Base-by-base conservation (phyloP, 805 yeast genomes). In the Saccharomyces cerevisiae region DNA sequence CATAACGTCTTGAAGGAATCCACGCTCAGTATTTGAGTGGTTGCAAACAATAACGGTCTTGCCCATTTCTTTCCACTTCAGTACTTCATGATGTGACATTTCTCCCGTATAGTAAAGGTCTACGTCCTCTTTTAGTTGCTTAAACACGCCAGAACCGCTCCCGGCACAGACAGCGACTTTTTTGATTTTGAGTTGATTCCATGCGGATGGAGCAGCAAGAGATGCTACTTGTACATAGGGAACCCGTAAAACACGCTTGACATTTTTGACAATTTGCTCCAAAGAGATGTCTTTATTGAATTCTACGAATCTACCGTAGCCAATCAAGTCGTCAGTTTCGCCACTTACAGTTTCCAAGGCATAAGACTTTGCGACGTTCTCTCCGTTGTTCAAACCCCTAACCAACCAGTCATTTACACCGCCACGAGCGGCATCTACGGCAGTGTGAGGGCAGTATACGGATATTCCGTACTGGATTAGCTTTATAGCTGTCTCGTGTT, bases 341-440 rank as follows among this genome's bases (percentile, higher is more conserved):
- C 28, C 78, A 24, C 56, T 51, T 1, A 66, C 58, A 14, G 52
- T 53, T 50, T 69, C 70, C 29, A 70, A 64, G 9, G 70, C 54
- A 4, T 49, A 61, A 1, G 61, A 57, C 14, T 51, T 52, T 21
- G 65, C 52, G 8, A 53, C 32, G 8, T 36, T 49, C 17, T 58
- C 57, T 1, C 68, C 65, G 0, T 69, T 64, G 2, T 79, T 64
- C 5, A 85, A 70, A 1, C 88, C 87, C 41, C 79, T 81, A 0
- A 81, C 86, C 46, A 94, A 75, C 86, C 96, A 94, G 67, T 90
- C 98, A 61, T 94, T 94, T 57, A 94, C 97, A 24, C 99, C 99
- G n/a, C 85, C 87, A 11, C 71, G 70, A 9, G 94, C 94, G 26
- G 97, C 92, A 70, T 94, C 99, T 3, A 94, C 87, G 0, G 98